Conservation (phyloP, 2,329 filamentous ascomycete genomes). For the Aspergillus cejpii region DNA sequence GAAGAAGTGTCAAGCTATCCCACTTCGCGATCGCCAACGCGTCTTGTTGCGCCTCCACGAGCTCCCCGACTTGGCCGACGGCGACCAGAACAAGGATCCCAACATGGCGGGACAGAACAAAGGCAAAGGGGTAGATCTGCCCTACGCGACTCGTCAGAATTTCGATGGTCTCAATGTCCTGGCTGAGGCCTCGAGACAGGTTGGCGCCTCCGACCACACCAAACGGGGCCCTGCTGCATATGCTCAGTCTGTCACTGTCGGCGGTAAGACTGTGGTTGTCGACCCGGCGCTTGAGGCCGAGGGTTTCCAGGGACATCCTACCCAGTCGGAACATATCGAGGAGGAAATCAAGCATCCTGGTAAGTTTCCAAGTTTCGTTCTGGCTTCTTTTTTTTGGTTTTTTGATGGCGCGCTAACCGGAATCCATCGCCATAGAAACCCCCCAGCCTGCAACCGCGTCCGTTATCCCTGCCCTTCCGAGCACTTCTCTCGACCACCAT, state of each 20-base stretch:
- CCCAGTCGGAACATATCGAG: constrained; percentile 25
- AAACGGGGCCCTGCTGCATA: constrained; percentile 35
- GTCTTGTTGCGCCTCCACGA: constrained; percentile 67
- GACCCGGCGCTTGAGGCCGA: constrained; percentile 40
- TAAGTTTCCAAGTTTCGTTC: constrained; percentile 11
- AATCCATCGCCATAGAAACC: constrained; percentile 19
- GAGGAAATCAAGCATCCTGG: constrained; percentile 21
- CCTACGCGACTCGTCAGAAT: constrained; percentile 49
- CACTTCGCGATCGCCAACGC: constrained; percentile 66
- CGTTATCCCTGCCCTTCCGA: constrained; percentile 29
- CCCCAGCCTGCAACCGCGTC: constrained; percentile 27
- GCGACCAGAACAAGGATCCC: constrained; percentile 36
- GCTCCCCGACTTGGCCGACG: constrained; percentile 50
- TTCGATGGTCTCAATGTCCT: constrained; percentile 81
- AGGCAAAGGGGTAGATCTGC: constrained; percentile 35
- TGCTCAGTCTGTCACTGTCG: constrained; percentile 37
- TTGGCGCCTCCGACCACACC: constrained; percentile 51
- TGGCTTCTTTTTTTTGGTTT: not conserved
- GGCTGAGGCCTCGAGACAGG: constrained; percentile 77
- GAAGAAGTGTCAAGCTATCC: constrained; percentile 77
- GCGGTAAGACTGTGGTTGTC: constrained; percentile 39
- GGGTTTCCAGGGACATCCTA: constrained; percentile 31
- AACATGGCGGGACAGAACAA: constrained; percentile 29
- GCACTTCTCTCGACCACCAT: constrained; percentile 27
- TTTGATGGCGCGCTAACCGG: constrained; percentile 12